Percentiles rank a stretch among this genome's conserved stretches.
phyloP scores from a whole-genome alignment of 192 early-diverging fungal species.

The Linnemannia hyalina region DNA sequence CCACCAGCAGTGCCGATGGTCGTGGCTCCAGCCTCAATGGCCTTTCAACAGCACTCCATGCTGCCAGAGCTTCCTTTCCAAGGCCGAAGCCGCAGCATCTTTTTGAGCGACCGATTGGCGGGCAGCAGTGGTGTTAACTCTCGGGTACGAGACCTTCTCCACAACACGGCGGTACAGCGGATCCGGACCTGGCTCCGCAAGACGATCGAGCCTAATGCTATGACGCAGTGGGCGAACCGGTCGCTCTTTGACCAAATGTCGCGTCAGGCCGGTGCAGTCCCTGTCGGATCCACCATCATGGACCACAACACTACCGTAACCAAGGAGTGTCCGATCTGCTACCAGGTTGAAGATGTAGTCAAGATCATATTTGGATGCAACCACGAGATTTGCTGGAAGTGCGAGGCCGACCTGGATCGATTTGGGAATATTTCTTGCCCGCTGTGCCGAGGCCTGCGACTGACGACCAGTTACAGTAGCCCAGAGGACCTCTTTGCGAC shows the following conservation, averaged over 20 bases:
- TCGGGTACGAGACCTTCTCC: constrained; percentile 25
- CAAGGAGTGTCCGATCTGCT: constrained; percentile 38
- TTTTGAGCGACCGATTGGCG: constrained; percentile 1
- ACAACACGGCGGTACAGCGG: constrained; percentile 33
- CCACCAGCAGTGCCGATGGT: neutral
- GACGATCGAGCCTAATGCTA: constrained; percentile 30
- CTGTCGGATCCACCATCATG: neutral
- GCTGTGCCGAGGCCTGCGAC: constrained; percentile 34
- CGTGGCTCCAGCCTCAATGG: neutral
- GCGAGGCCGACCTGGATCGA: constrained; percentile 27
- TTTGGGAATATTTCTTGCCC: constrained; percentile 44
- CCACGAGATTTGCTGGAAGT: constrained; percentile 43
- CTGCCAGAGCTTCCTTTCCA: constrained; percentile 20
- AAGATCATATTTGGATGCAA: constrained; percentile 21
- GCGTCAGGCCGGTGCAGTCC: neutral
- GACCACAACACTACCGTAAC: neutral
- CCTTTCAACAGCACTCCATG: constrained; percentile 21
- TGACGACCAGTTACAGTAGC: constrained; percentile 10
- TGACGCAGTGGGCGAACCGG: constrained; percentile 35
- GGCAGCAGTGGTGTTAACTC: neutral
- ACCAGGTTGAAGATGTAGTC: constrained; percentile 11
- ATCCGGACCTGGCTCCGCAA: constrained; percentile 33
- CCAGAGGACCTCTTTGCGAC: constrained; percentile 20
- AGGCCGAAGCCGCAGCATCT: constrained; percentile 33
- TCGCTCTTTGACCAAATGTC: constrained; percentile 13